phyloP scores from a whole-genome alignment of 805 yeast species.

The Zygoascus ofunaensis region DNA sequence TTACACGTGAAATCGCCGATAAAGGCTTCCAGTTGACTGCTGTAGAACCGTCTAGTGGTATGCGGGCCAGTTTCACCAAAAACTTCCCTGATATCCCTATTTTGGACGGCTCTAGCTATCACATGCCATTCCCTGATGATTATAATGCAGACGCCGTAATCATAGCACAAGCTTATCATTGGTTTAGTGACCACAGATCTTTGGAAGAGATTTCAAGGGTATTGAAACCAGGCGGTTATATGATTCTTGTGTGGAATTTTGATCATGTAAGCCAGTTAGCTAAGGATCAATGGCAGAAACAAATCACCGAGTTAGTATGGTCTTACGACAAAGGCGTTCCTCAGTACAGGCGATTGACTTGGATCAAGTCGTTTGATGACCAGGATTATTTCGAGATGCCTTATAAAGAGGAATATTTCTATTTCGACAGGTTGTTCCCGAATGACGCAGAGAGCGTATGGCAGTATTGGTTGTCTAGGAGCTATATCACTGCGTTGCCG shows the following conservation, averaged over 20 bases:
- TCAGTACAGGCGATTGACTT: slow-evolving; percentile 42
- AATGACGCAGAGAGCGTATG: slow-evolving; percentile 30
- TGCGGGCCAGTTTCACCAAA: slow-evolving; percentile 39
- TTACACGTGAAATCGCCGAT: slow-evolving; percentile 38
- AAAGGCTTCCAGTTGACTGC: slow-evolving; percentile 37
- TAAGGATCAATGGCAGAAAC: slow-evolving; percentile 32
- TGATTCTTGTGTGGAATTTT: slow-evolving; percentile 54
- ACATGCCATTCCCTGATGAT: slow-evolving; percentile 37
- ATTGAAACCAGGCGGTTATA: slow-evolving; percentile 39
- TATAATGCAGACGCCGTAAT: slow-evolving; percentile 41
- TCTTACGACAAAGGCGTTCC: slow-evolving; percentile 40
- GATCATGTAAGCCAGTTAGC: slow-evolving; percentile 30
- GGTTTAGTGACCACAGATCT: slow-evolving; percentile 48
- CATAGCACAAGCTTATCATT: slow-evolving; percentile 56
- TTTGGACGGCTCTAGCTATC: slow-evolving; percentile 36
- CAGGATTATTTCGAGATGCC: slow-evolving; percentile 31
- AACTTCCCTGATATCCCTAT: slow-evolving; percentile 39
- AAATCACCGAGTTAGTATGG: slow-evolving; percentile 31
- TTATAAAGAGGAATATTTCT: slow-evolving; percentile 20
- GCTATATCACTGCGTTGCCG: slow-evolving; percentile 41
- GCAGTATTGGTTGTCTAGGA: slow-evolving; percentile 46
- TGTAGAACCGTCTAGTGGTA: slow-evolving; percentile 51
- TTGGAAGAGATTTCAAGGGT: slow-evolving; percentile 44
- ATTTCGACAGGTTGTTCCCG: slow-evolving; percentile 22
- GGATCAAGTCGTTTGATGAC: slow-evolving; percentile 36